Base-by-base conservation (phyloP, 805 yeast species). In the Ascoidea rubescens region DNA sequence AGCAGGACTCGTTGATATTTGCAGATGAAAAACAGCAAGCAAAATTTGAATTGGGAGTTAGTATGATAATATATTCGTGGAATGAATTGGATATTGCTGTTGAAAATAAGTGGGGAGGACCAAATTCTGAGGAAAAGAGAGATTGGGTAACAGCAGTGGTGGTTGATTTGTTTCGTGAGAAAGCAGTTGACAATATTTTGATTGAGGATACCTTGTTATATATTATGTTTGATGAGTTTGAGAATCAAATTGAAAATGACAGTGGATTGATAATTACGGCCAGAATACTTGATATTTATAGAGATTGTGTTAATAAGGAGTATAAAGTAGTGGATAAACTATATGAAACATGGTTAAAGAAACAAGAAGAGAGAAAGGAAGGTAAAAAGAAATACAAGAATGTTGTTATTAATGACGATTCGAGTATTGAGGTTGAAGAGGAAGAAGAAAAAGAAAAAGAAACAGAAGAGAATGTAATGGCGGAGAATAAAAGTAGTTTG, bases 181-280 rank as follows among this genome's bases (percentile, higher is more conserved):
- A 76, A 48, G 73, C 77, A 4, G 86, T 91, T 5, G 98, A 89
- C 59, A 71, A 85, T 3, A 81, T 79, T 45, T 77, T 84, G 56
- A 78, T 93, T 31, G 97, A 93, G 67, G 96, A 86, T 62, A 79
- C 95, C 16, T 70, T 93, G 54, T 70, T 85, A 50, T 84, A 85
- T 62, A 93, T 95, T 31, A 87, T 93, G 96, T 80, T 82, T 54
- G 99, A 91, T 67, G 99, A 93, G 66, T 93, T 91, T 62, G 97
- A 88, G 54, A 84, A 84, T 6, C 75, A 80, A 47, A 79, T 93
- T 47, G 97, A 93, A 60, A 96, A 91, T 63, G 96, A 87, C 59
- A 80, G 95, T 7, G 91, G 96, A 0, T 72, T 83, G 52, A 77
- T 78, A 5, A 77, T 87, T 37, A 95, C 91, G 4, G 79, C 74